Conservation (phyloP, 78 protist genomes). For the Chrysochromulina tobinii region DNA sequence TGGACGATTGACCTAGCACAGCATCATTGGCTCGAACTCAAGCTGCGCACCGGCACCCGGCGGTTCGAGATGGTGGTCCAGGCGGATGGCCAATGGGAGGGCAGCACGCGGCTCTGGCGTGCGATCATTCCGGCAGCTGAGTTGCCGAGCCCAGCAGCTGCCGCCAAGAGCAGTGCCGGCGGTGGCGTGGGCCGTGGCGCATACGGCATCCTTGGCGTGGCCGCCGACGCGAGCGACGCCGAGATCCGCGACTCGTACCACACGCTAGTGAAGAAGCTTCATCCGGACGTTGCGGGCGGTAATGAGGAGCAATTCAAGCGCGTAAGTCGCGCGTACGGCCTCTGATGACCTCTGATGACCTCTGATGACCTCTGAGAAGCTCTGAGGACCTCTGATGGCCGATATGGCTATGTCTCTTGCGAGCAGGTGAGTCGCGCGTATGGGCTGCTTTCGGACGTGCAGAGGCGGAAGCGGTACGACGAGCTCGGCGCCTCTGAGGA, state of each 20-base stretch:
- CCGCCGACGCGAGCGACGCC: not conserved
- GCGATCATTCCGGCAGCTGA: too few species aligned
- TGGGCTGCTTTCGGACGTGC: not conserved
- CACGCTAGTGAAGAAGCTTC: not conserved
- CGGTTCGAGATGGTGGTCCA: not conserved
- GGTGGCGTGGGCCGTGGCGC: not conserved
- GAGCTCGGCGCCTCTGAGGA: not conserved
- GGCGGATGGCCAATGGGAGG: not conserved
- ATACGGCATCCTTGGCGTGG: not conserved
- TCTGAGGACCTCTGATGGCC: too few species aligned
- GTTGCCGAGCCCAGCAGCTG: not conserved
- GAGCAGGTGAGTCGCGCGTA: not conserved
- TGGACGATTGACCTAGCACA: not conserved
- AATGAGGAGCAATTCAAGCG: not conserved
- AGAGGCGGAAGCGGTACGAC: not conserved
- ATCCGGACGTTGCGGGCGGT: not conserved
- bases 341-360: not conserved
- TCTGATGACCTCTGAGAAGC: too few species aligned
- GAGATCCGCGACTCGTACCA: not conserved
- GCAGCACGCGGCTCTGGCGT: not conserved
- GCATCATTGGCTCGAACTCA: slow-evolving; percentile 19
- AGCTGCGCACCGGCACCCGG: not conserved
- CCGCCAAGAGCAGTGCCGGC: not conserved
- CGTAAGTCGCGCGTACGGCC: not conserved
- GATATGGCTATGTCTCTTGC: too few species aligned